Percentiles rank a stretch among this genome's conserved stretches.
Evolutionary conservation across 768 basidiomycete genomes (phyloP).

Genomic region (Pulveroboletus frians): DNA sequence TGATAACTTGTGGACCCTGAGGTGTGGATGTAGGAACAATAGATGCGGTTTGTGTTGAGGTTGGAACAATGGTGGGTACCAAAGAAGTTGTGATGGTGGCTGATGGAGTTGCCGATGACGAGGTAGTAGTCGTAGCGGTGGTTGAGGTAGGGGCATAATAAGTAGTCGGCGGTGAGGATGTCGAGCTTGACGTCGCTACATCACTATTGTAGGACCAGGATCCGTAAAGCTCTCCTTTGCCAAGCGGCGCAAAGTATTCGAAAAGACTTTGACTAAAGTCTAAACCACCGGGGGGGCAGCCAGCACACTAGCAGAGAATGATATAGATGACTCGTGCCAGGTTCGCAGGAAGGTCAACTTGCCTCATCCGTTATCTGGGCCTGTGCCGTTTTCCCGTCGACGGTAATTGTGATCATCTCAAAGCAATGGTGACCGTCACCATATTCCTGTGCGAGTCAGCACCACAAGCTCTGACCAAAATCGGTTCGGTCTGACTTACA

Average conservation of each 20-base stretch:
- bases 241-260: conserved; percentile 32
- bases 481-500: conserved; percentile 26
- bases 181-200: conserved; percentile 18
- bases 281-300: conserved; percentile 37
- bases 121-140: conserved; percentile 6
- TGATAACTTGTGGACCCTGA: conserved; percentile 18
- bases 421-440: conserved; percentile 39
- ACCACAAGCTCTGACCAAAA: background rate
- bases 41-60: conserved; percentile 5
- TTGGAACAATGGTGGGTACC: conserved; percentile 2
- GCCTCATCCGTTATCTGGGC: conserved; percentile 45
- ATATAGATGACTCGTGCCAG: background rate
- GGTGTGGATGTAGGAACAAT: conserved; percentile 15
- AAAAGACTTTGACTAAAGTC: conserved; percentile 48
- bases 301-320: conserved; percentile 31
- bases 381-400: conserved; percentile 33
- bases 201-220: conserved; percentile 36
- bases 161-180: conserved; percentile 15
- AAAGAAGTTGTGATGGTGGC: conserved; percentile 10
- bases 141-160: conserved; percentile 19
- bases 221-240: conserved; percentile 35
- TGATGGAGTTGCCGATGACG: conserved; percentile 4
- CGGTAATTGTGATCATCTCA: conserved; percentile 40
- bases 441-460: conserved; percentile 33
- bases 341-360: conserved; percentile 9